phyloP scores from a whole-genome alignment of 106 monocot species.

The Acorus gramineus region DNA sequence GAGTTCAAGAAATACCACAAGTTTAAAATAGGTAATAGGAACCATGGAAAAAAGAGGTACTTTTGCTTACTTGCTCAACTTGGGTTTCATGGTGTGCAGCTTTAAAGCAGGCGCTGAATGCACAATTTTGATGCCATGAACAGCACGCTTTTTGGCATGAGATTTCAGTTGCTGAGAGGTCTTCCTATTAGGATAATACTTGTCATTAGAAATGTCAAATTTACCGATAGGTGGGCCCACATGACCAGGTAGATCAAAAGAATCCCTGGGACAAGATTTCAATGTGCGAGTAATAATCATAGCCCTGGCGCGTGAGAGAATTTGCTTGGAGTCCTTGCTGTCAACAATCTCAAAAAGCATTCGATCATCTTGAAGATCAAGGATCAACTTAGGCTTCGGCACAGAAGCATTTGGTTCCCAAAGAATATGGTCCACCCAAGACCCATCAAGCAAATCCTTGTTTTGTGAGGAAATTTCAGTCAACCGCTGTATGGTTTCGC shows the following conservation, averaged over 20 bases:
- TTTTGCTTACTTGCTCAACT: slow-evolving; percentile 73
- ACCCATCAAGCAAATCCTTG: slow-evolving; percentile 64
- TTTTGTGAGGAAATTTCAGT: slow-evolving; percentile 58
- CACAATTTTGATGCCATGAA: slow-evolving; percentile 57
- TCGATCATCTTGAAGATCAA: slow-evolving; percentile 88
- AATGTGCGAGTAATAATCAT: slow-evolving; percentile 44
- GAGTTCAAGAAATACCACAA: too few species aligned
- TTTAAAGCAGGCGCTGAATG: slow-evolving; percentile 91
- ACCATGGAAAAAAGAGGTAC: neutral
- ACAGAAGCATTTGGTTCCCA: slow-evolving; percentile 59
- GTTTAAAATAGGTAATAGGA: neutral
- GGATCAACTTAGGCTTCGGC: slow-evolving; percentile 81
- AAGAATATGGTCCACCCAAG: slow-evolving; percentile 80
- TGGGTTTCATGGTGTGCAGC: slow-evolving; percentile 93
- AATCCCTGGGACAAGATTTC: slow-evolving; percentile 24
- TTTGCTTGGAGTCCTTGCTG: slow-evolving; percentile 32
- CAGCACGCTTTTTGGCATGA: slow-evolving; percentile 75
- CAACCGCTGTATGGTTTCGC: slow-evolving; percentile 21
- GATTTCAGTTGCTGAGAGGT: slow-evolving; percentile 71
- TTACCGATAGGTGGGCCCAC: slow-evolving; percentile 27
- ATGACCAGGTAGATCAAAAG: slow-evolving; percentile 34
- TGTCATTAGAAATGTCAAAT: slow-evolving; percentile 96
- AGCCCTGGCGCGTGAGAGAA: slow-evolving; percentile 65
- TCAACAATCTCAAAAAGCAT: slow-evolving; percentile 93
- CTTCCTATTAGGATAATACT: slow-evolving; percentile 80